Evolutionary conservation across 169 alveolate species (phyloP).

Genomic region (Eimeria sp.): DNA sequence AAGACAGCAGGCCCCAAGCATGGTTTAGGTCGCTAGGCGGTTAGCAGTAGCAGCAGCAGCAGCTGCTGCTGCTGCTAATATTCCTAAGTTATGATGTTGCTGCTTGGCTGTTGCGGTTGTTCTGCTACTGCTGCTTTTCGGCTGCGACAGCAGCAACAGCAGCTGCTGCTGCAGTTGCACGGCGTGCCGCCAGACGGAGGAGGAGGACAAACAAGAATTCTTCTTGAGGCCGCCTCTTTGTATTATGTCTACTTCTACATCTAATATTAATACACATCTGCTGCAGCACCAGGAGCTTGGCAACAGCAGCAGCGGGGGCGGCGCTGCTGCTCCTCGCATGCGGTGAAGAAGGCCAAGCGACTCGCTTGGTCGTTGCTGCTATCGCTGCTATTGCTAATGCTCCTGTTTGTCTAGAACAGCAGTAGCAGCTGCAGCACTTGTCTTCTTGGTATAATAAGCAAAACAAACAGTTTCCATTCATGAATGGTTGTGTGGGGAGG

Average conservation of each 20-base stretch:
- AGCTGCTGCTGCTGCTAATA: background rate
- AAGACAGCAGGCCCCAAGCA: too few relatives aligned
- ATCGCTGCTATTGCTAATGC: background rate
- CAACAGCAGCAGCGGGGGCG: background rate
- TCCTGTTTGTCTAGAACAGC: background rate
- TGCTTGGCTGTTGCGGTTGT: background rate
- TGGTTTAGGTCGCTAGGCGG: background rate
- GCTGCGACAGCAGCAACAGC: constrained; percentile 20
- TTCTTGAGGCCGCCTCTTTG: background rate
- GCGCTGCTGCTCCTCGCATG: background rate
- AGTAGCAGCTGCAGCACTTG: background rate
- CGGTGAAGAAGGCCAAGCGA: background rate
- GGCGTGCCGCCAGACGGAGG: background rate
- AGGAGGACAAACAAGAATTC: background rate
- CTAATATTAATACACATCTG: background rate
- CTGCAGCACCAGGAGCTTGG: background rate
- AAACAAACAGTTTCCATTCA: background rate
- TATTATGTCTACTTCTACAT: background rate
- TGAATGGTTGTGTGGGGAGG: background rate
- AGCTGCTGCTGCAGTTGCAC: constrained; percentile 32
- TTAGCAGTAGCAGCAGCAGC: background rate
- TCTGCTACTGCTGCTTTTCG: background rate
- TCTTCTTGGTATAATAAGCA: background rate
- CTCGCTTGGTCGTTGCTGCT: background rate
- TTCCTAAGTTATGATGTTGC: too few relatives aligned